Conservation (phyloP, 768 basidiomycete species). For the Hericium erinaceus region DNA sequence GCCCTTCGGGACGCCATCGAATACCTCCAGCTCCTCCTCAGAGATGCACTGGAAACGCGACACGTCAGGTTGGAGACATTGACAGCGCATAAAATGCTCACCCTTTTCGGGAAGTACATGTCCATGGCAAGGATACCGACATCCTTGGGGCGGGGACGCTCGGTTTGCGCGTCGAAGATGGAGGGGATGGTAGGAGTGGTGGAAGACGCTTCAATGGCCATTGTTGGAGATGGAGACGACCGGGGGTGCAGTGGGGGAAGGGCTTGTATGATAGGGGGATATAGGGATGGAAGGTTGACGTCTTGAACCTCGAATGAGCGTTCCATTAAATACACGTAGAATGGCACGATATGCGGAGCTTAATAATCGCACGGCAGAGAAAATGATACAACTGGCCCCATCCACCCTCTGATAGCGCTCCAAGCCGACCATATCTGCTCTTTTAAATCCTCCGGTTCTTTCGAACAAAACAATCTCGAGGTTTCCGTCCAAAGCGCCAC, state of each 20-base stretch:
- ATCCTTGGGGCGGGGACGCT: constrained; percentile 14
- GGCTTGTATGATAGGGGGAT: not conserved
- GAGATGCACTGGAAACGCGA: constrained; percentile 68
- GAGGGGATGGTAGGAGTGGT: constrained; percentile 4
- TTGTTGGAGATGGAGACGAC: constrained; percentile 2
- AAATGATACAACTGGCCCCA: not conserved
- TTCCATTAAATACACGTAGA: not conserved
- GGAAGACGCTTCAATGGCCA: constrained; percentile 12
- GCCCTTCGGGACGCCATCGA: constrained; percentile 40
- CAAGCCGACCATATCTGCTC: too few species aligned
- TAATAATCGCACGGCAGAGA: not conserved
- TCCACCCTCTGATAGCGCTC: not conserved
- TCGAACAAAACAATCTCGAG: too few species aligned
- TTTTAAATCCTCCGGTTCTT: too few species aligned
- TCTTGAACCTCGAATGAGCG: not conserved
- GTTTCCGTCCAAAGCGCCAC: not conserved
- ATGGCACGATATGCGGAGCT: not conserved
- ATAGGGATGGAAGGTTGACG: not conserved
- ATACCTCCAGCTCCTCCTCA: constrained; percentile 63
- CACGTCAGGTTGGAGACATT: not conserved
- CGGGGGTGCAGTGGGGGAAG: not conserved
- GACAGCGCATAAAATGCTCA: not conserved
- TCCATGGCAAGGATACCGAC: constrained; percentile 15
- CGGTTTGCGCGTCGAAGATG: constrained; percentile 12
- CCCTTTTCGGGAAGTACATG: constrained; percentile 15